A percentile compares a stretch with the other conserved stretches of the same genome.
These are phyloP conservation scores for Hyaloraphidium curvatum DNA, from an alignment of 192 early-diverging fungal species.

Conservation along the genomic window DNA sequence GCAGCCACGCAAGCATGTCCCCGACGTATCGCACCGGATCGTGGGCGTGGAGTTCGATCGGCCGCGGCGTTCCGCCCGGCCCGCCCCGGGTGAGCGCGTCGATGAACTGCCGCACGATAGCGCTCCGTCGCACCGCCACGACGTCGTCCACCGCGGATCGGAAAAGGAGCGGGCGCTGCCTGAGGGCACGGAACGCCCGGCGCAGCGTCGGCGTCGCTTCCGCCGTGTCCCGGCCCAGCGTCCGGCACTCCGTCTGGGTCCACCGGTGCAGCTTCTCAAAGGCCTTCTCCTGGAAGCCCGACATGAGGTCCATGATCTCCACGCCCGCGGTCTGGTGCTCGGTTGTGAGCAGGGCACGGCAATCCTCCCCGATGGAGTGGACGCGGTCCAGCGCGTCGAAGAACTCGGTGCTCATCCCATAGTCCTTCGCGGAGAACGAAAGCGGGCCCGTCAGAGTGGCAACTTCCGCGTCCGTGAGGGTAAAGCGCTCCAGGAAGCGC, in stretches of 20 bases:
- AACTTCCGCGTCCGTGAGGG: conserved; percentile 45
- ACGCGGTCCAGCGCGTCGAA: background rate
- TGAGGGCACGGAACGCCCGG: conserved; percentile 43
- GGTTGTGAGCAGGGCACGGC: background rate
- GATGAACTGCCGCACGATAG: conserved; percentile 46
- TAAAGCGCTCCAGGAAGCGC: conserved; percentile 48
- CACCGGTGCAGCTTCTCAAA: conserved; percentile 58
- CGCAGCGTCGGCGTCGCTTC: conserved; percentile 41
- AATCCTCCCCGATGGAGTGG: background rate
- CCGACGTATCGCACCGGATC: conserved; percentile 83
- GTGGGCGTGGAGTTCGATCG: conserved; percentile 82
- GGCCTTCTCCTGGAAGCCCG: conserved; percentile 44
- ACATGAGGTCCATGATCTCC: conserved; percentile 59
- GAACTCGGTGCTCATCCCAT: background rate
- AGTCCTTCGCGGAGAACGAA: conserved; percentile 21
- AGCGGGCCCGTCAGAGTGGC: conserved; percentile 28
- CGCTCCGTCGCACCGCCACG: no score
- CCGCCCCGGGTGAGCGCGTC: conserved; percentile 58
- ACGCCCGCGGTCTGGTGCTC: conserved; percentile 15
- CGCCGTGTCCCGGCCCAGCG: conserved; percentile 43
- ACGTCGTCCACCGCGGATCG: no score
- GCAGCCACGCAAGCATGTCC: conserved; percentile 93
- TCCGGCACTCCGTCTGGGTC: conserved; percentile 46
- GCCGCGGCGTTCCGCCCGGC: conserved; percentile 53
- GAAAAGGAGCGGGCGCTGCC: conserved; percentile 51